Percentiles rank a stretch among this genome's conserved stretches.
Evolutionary conservation across 2,329 filamentous ascomycete genomes (phyloP).

Genomic region (Tolypocladium guangdongense): DNA sequence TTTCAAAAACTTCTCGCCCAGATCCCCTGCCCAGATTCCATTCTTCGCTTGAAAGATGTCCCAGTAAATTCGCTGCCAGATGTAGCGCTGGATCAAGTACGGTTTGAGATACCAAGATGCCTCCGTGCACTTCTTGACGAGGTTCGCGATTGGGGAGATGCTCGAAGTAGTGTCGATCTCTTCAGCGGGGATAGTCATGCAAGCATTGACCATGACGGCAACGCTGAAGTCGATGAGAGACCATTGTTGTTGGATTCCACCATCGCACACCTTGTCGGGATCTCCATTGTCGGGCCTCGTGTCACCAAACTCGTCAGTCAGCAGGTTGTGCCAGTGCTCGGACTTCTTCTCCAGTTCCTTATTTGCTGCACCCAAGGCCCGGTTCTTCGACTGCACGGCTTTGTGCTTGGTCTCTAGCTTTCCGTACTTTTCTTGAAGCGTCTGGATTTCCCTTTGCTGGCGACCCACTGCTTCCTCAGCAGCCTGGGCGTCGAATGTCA

Average conservation of each 20-base stretch:
- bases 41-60: background rate
- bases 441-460: too few species aligned
- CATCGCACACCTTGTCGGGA: conserved; percentile 1
- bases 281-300: background rate
- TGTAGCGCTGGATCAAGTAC: background rate
- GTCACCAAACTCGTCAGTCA: background rate
- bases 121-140: background rate
- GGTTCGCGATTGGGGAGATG: background rate
- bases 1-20: background rate
- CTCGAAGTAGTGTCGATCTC: background rate
- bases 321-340: background rate
- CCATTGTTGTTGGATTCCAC: background rate
- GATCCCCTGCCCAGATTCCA: background rate
- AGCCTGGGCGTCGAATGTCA: too few species aligned
- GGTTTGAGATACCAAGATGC: background rate
- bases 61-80: background rate
- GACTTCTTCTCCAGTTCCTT: background rate
- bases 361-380: too few species aligned
- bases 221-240: background rate
- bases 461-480: too few species aligned
- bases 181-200: background rate
- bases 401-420: too few species aligned
- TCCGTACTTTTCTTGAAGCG: too few species aligned
- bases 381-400: too few species aligned
- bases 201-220: background rate